Conservation (phyloP, 371 early-diverging fungal genomes). For the Rhizopus sp. region DNA sequence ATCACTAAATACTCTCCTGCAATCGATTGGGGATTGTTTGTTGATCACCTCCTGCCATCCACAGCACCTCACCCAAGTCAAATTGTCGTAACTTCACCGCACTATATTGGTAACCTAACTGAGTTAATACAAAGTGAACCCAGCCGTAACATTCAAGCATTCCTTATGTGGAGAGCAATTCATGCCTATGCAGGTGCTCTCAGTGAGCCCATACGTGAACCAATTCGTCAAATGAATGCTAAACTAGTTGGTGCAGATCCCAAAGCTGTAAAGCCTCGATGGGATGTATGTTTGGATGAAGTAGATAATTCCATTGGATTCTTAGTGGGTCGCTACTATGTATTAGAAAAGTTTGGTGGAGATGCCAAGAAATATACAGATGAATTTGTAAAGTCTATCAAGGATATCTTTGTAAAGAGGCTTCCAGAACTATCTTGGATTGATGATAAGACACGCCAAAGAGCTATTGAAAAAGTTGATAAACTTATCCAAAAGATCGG, state of each 20-base stretch:
- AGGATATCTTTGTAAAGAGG: slow-evolving; percentile 43
- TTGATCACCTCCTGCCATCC: slow-evolving; percentile 33
- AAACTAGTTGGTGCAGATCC: slow-evolving; percentile 44
- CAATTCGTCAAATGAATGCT: slow-evolving; percentile 32
- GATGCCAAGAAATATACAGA: slow-evolving; percentile 43
- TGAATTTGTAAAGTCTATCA: slow-evolving; percentile 51
- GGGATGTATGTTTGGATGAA: slow-evolving; percentile 51
- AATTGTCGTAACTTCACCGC: slow-evolving; percentile 47
- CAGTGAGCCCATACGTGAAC: slow-evolving; percentile 31
- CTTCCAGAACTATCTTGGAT: slow-evolving; percentile 55
- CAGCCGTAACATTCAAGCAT: slow-evolving; percentile 36
- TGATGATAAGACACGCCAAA: slow-evolving; percentile 48
- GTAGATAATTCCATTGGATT: slow-evolving; percentile 45
- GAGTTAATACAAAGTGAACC: slow-evolving; percentile 30
- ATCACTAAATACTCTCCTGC: slow-evolving; percentile 37
- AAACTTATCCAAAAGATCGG: slow-evolving; percentile 49
- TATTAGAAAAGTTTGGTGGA: slow-evolving; percentile 45
- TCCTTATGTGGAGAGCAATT: slow-evolving; percentile 51
- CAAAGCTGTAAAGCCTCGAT: slow-evolving; percentile 45
- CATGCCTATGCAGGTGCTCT: slow-evolving; percentile 27
- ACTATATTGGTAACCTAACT: slow-evolving; percentile 40
- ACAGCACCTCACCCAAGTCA: slow-evolving; percentile 25
- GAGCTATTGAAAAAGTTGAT: slow-evolving; percentile 49
- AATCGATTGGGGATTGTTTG: slow-evolving; percentile 46
- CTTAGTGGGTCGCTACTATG: slow-evolving; percentile 56